phyloP scores from a whole-genome alignment of 805 yeast species.

The Yarrowia sp. region DNA sequence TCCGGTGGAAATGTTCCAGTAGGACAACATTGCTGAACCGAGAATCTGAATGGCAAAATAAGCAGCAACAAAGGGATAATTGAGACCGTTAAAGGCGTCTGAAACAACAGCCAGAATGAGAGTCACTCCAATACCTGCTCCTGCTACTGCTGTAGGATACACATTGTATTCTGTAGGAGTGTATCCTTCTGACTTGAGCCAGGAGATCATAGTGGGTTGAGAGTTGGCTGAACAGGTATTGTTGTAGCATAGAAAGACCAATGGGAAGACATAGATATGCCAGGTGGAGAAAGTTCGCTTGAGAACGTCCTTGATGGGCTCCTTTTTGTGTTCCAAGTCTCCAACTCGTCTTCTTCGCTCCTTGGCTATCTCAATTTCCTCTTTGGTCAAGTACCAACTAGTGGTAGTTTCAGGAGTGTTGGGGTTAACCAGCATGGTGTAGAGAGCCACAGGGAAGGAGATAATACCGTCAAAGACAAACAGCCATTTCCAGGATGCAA shows the following conservation, averaged over 20 bases:
- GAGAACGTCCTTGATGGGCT: neutral
- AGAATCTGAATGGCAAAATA: constrained; percentile 4
- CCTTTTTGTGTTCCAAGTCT: constrained; percentile 5
- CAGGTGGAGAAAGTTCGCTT: neutral
- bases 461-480: constrained; percentile 17
- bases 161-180: constrained; percentile 10
- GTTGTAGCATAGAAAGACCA: constrained; percentile 11
- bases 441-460: constrained; percentile 10
- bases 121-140: constrained; percentile 3
- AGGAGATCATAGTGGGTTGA: constrained; percentile 14
- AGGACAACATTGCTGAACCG: constrained; percentile 47
- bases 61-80: neutral
- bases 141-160: constrained; percentile 3
- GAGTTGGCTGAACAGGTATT: constrained; percentile 6
- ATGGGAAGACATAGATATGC: constrained; percentile 17
- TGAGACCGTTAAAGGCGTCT: constrained; percentile 8
- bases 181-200: constrained; percentile 6
- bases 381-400: neutral
- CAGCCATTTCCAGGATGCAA: constrained; percentile 17
- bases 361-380: neutral
- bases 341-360: constrained; percentile 5
- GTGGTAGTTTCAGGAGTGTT: constrained; percentile 6
- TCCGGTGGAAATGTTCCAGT: neutral
- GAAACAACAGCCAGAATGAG: constrained; percentile 4
- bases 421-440: constrained; percentile 11